These are phyloP conservation scores for Escallonia rubra DNA, from an alignment of 129 eudicot genomes.

Conservation along the genomic window DNA sequence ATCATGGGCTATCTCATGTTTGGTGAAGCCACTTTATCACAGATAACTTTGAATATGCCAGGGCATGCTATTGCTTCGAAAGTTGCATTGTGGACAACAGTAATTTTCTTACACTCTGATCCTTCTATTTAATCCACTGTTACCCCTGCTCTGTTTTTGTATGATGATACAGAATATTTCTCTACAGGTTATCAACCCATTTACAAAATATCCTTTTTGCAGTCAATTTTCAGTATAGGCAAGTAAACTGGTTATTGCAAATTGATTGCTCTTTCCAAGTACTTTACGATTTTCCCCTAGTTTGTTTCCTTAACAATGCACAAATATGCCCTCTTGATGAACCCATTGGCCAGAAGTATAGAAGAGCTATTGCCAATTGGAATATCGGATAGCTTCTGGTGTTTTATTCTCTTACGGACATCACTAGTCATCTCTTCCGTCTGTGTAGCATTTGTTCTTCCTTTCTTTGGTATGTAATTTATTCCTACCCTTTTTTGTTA, in stretches of 20 bases:
- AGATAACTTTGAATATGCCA: slow-evolving; percentile 85
- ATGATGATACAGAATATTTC: slow-evolving; percentile 11
- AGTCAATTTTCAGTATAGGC: not conserved
- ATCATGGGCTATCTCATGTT: slow-evolving; percentile 87
- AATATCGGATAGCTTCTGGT: slow-evolving; percentile 38
- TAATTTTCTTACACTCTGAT: slow-evolving; percentile 21
- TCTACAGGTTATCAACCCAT: slow-evolving; percentile 78
- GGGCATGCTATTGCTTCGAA: slow-evolving; percentile 46
- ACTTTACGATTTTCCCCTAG: not conserved
- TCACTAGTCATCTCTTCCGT: slow-evolving; percentile 62
- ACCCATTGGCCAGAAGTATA: slow-evolving; percentile 82
- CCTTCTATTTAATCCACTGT: not conserved
- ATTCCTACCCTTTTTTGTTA: not conserved
- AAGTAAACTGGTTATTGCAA: not conserved
- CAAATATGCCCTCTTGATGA: slow-evolving; percentile 74
- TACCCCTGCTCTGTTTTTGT: not conserved
- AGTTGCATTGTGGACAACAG: slow-evolving; percentile 91
- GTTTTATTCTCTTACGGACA: slow-evolving; percentile 57
- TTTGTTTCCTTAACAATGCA: slow-evolving; percentile 38
- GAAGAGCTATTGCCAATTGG: slow-evolving; percentile 75
- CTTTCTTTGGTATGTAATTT: slow-evolving; percentile 66
- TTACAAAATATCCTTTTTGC: slow-evolving; percentile 75
- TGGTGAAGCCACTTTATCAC: slow-evolving; percentile 72
- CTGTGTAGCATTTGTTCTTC: slow-evolving; percentile 67
- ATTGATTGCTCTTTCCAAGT: not conserved